These are phyloP conservation scores for Anacardium occidentale DNA, from an alignment of 345 rosid genomes.

Conservation along the genomic window DNA sequence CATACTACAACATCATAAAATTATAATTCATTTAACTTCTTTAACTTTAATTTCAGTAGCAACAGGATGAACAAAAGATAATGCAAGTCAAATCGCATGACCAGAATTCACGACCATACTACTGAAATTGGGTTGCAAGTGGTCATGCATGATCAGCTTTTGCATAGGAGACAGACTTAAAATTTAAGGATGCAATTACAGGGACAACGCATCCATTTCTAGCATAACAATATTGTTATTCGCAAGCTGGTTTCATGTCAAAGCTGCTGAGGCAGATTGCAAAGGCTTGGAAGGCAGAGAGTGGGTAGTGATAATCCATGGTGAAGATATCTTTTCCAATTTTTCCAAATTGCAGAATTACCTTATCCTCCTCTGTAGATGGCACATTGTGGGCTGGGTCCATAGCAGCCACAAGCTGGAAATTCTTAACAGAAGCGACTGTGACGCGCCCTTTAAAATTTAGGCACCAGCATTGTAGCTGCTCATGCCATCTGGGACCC, in stretches of 20 bases:
- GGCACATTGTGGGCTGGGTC: slow-evolving; percentile 55
- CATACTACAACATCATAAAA: not conserved
- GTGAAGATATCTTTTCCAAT: slow-evolving; percentile 92
- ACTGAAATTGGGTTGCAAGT: slow-evolving; percentile 9
- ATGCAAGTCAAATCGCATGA: slow-evolving; percentile 27
- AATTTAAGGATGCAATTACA: slow-evolving; percentile 10
- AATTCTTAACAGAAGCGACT: slow-evolving; percentile 95
- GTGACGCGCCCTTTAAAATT: slow-evolving; percentile 95
- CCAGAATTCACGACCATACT: not conserved
- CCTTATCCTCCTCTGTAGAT: slow-evolving; percentile 72
- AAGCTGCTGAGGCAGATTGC: slow-evolving; percentile 94
- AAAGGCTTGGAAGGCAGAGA: slow-evolving; percentile 92
- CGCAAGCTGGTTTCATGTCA: slow-evolving; percentile 93
- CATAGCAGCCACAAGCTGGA: slow-evolving; percentile 83
- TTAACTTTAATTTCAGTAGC: slow-evolving; percentile 2
- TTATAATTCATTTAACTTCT: not conserved
- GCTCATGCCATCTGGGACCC: slow-evolving; percentile 96
- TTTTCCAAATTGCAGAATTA: slow-evolving; percentile 89
- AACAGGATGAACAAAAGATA: slow-evolving; percentile 2
- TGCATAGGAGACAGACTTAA: slow-evolving; percentile 2
- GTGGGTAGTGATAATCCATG: slow-evolving; percentile 90
- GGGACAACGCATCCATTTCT: slow-evolving; percentile 3
- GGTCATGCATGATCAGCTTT: slow-evolving; percentile 14
- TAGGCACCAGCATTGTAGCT: slow-evolving; percentile 95
- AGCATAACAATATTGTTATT: slow-evolving; percentile 32